A percentile compares a stretch with the other conserved stretches of the same genome.
Evolutionary conservation across 2,329 filamentous ascomycete genomes (phyloP).

Genomic region (Dryadomyces quercivorus): DNA sequence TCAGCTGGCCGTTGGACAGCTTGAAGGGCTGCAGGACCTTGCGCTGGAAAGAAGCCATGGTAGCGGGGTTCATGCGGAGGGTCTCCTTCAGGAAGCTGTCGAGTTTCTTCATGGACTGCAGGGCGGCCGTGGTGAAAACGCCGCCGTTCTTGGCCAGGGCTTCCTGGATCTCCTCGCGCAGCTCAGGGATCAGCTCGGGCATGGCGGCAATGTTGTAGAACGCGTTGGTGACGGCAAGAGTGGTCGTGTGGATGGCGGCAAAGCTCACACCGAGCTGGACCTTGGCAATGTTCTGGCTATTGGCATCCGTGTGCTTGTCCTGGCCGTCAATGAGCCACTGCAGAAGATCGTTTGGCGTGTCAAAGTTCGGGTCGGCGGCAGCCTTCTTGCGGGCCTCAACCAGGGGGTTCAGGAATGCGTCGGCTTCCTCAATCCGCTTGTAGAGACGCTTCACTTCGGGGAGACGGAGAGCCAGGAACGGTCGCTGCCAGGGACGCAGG

Average conservation of each 20-base stretch:
- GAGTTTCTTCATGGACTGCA: constrained; percentile 21
- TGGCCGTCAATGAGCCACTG: constrained; percentile 32
- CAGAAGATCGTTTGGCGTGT: constrained; percentile 28
- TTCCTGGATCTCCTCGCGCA: constrained; percentile 34
- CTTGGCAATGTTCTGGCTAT: constrained; percentile 24
- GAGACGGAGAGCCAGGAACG: constrained; percentile 18
- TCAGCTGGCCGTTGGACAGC: constrained; percentile 40
- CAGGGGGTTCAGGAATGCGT: constrained; percentile 23
- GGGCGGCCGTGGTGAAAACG: constrained; percentile 15
- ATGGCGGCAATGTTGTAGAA: constrained; percentile 34
- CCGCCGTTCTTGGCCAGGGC: constrained; percentile 22
- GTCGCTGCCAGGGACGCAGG: constrained; percentile 21
- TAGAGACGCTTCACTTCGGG: constrained; percentile 23
- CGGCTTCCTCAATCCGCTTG: constrained; percentile 19
- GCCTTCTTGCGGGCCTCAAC: constrained; percentile 18
- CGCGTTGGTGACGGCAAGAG: constrained; percentile 30
- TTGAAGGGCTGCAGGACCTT: constrained; percentile 31
- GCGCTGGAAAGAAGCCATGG: constrained; percentile 29
- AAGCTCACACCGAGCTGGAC: constrained; percentile 32
- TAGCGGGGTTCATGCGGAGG: constrained; percentile 15
- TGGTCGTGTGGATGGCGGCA: constrained; percentile 40
- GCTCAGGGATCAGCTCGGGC: constrained; percentile 35
- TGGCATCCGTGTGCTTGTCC: constrained; percentile 19
- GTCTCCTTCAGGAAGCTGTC: constrained; percentile 22
- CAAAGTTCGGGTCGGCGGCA: neutral